A percentile compares a stretch with the other conserved stretches of the same genome.
Evolutionary conservation across 495 filamentous ascomycete species (phyloP).

Genomic region (Neurospora discreta): DNA sequence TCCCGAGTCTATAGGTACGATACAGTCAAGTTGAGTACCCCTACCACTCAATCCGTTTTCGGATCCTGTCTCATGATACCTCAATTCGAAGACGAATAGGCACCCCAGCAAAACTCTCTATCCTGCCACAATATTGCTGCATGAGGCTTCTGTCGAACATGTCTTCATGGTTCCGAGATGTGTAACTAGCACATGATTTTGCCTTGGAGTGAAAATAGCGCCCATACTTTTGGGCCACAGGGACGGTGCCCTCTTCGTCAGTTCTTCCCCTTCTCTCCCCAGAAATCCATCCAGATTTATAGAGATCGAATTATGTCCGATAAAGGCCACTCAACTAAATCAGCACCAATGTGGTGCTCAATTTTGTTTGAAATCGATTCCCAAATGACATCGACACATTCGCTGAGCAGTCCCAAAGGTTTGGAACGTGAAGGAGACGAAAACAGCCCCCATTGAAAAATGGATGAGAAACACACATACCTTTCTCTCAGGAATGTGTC

Average conservation of each 20-base stretch:
- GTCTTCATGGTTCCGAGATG: not conserved
- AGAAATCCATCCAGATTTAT: not conserved
- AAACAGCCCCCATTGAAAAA: not conserved
- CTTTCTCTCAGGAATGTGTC: not conserved
- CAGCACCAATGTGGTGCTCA: not conserved
- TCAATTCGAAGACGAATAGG: not conserved
- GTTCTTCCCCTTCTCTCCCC: not conserved
- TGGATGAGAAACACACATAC: not conserved
- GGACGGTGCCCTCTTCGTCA: not conserved
- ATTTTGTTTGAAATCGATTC: not conserved
- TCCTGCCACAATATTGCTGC: not conserved
- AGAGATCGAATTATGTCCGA: not conserved
- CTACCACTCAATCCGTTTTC: no score
- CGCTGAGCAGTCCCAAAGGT: not conserved
- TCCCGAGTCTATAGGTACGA: no score
- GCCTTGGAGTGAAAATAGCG: not conserved
- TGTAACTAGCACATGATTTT: not conserved
- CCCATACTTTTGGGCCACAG: not conserved
- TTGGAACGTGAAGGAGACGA: not conserved
- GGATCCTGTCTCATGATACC: no score
- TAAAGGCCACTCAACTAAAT: not conserved
- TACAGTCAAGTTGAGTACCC: no score
- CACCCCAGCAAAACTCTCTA: not conserved
- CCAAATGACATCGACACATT: not conserved
- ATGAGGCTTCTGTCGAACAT: not conserved